Evolutionary conservation across 2,329 filamentous ascomycete genomes (phyloP).

Genomic region (Fusarium heterosporum): DNA sequence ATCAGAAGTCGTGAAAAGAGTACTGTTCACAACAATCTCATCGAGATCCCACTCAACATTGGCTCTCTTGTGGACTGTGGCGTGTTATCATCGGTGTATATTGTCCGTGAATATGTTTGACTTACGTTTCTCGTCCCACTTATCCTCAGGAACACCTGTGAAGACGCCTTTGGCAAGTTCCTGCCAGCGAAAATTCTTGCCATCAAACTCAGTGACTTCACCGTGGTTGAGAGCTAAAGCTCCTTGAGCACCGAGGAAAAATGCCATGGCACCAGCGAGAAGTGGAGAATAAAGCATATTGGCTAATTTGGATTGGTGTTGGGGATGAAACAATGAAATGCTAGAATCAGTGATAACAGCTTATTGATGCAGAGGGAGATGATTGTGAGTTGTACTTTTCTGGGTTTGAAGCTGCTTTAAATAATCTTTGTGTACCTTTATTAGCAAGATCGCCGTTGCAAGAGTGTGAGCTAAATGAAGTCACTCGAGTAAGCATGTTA

Average conservation of each 20-base stretch:
- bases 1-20: neutral
- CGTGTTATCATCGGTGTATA: neutral
- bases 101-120: neutral
- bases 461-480: no score
- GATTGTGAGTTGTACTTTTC: neutral
- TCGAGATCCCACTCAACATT: constrained; percentile 3
- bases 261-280: neutral
- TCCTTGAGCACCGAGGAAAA: neutral
- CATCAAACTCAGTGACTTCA: neutral
- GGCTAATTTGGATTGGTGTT: neutral
- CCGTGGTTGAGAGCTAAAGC: neutral
- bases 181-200: neutral
- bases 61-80: neutral
- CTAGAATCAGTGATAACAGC: neutral
- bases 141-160: neutral
- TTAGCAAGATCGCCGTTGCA: no score
- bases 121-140: constrained; percentile 3
- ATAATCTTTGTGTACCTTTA: neutral
- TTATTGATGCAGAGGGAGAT: neutral
- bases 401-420: neutral
- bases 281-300: neutral
- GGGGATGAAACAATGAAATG: neutral
- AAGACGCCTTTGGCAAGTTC: constrained; percentile 1
- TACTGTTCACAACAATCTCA: neutral
- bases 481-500: neutral